Evolutionary conservation across 169 alveolate genomes (phyloP).

Genomic region (Perkinsus olseni): DNA sequence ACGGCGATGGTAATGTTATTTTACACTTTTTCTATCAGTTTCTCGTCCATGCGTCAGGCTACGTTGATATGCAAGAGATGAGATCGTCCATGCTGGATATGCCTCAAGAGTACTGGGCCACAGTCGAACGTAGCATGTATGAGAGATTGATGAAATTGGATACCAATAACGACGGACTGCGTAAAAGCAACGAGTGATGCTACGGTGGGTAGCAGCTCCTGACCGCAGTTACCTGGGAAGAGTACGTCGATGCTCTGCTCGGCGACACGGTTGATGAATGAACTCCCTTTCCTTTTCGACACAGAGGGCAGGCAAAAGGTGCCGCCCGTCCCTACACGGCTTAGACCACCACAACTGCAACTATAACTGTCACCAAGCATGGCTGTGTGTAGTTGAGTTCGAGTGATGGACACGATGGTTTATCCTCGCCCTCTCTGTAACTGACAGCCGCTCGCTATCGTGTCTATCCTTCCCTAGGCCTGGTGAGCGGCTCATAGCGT

Average conservation of each 20-base stretch:
- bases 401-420: no score
- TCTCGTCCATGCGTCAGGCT: neutral
- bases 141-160: neutral
- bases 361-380: no score
- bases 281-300: no score
- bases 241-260: neutral
- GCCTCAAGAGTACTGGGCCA: neutral
- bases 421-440: no score
- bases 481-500: no score
- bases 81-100: neutral
- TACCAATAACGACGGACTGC: neutral
- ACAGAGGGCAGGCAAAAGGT: neutral
- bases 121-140: neutral
- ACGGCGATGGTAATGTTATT: neutral
- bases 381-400: no score
- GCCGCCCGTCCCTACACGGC: neutral
- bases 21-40: neutral
- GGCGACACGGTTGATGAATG: no score
- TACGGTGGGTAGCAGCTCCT: no score
- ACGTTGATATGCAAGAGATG: neutral
- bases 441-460: no score
- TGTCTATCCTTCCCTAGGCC: no score
- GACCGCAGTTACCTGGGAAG: neutral
- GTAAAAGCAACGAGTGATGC: neutral
- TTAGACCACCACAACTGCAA: neutral